These are phyloP conservation scores for Aspergillus bridgeri DNA, from an alignment of 495 filamentous ascomycete species.

Conservation along the genomic window DNA sequence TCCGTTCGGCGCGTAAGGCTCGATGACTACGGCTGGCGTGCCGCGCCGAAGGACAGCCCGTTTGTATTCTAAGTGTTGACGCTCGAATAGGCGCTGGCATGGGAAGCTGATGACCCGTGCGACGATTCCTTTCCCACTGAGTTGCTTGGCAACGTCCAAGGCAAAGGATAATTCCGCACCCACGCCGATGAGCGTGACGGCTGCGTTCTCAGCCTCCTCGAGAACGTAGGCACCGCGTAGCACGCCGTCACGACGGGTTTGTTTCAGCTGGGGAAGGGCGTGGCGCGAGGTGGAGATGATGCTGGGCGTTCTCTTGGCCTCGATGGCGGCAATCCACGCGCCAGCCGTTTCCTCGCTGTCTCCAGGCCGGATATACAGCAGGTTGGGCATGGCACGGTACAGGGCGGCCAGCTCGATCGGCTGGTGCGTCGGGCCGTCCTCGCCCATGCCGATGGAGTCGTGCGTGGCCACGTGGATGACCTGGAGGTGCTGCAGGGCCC, in stretches of 20 bases:
- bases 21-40: slow-evolving; percentile 49
- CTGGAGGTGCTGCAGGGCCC: slow-evolving; percentile 53
- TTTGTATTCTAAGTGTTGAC: slow-evolving; percentile 48
- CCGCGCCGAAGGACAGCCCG: slow-evolving; percentile 34
- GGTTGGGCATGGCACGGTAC: slow-evolving; percentile 59
- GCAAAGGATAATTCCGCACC: slow-evolving; percentile 48
- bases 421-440: slow-evolving; percentile 62
- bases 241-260: slow-evolving; percentile 41
- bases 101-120: slow-evolving; percentile 55
- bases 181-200: slow-evolving; percentile 48
- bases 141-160: slow-evolving; percentile 32
- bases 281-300: slow-evolving; percentile 52
- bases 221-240: slow-evolving; percentile 47
- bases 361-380: slow-evolving; percentile 55
- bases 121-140: slow-evolving; percentile 33
- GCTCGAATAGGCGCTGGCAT: slow-evolving; percentile 51
- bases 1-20: slow-evolving; percentile 53
- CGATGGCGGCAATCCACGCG: slow-evolving; percentile 50
- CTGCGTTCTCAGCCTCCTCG: slow-evolving; percentile 35
- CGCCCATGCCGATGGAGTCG: slow-evolving; percentile 56
- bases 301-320: slow-evolving; percentile 38
- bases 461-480: slow-evolving; percentile 59
- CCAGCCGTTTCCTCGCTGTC: slow-evolving; percentile 57
- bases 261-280: slow-evolving; percentile 36
- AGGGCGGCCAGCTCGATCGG: slow-evolving; percentile 55